Percentiles rank a stretch among this genome's conserved stretches.
These are phyloP conservation scores for Licmophora abbreviata DNA, from an alignment of 108 stramenopile genomes.

Conservation along the genomic window DNA sequence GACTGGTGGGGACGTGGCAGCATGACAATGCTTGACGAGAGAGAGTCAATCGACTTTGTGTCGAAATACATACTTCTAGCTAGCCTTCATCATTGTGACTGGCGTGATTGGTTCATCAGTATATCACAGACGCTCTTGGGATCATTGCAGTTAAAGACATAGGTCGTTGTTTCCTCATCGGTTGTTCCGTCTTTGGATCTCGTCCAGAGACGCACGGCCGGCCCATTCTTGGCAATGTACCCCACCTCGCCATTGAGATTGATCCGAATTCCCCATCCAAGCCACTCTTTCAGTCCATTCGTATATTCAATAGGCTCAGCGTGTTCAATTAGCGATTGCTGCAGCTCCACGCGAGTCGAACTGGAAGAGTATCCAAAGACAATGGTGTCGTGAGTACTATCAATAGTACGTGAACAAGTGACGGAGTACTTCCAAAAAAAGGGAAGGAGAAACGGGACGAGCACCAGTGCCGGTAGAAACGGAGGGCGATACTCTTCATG, in stretches of 20 bases:
- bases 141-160: conserved; percentile 12
- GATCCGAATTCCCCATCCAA: conserved; percentile 17
- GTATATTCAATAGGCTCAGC: conserved; percentile 8
- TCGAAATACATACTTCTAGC: not conserved
- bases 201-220: conserved; percentile 10
- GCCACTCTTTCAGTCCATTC: conserved; percentile 13
- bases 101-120: not conserved
- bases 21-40: not conserved
- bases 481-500: conserved; percentile 14
- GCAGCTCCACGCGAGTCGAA: not conserved
- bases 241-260: conserved; percentile 11
- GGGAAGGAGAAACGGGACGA: conserved; percentile 7
- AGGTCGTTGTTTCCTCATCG: no score
- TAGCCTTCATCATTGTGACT: not conserved
- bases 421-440: conserved; percentile 20
- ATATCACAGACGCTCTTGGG: conserved; percentile 6
- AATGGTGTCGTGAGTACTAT: conserved; percentile 2
- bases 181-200: conserved; percentile 1
- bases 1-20: not conserved
- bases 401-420: no score
- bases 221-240: conserved; percentile 13
- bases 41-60: not conserved
- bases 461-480: conserved; percentile 3
- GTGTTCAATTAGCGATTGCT: not conserved
- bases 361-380: conserved; percentile 10